Evolutionary conservation across 225 moss, liverwort and hornwort species (phyloP), one percentile per base, ranked within the genome.

Genomic region (Physcomitrium patens): DNA sequence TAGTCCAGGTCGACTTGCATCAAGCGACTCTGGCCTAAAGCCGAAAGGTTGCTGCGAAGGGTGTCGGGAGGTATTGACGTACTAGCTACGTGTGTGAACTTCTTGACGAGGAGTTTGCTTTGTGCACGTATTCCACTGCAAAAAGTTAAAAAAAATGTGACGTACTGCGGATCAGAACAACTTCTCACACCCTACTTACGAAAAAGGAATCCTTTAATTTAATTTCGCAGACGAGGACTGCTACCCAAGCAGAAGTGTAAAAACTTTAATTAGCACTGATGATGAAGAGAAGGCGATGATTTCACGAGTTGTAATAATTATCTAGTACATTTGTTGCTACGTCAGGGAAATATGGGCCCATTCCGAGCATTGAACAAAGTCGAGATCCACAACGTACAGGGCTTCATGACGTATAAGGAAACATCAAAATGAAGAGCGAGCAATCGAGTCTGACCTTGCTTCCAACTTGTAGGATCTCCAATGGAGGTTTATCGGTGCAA

Each of bases 401-500:
- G 56, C 27, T 67, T 11, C 20, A 31, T 19, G 9, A 17, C 24
- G 68, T 53, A 69, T 63, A 69, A 63, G 69, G 57, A 47, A 23
- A 60, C 12, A 60, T 60, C 68, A 45, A 70, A 16, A 54, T 58
- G 65, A 20, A 72, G 71, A 62, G 49, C n/a, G 0, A 17, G 61
- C 54, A 54, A 45, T 68, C 27, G 1, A 31, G 28, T 16, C 63
- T 20, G 9, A 22, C 22, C 22, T 49, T 56, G 50, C 50, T 28
- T 50, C 17, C 60, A 0, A 57, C 43, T 20, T 10, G 54, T 52
- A 26, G 13, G 15, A 11, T 23, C 50, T 16, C n/a, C 50, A 20
- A 61, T 79, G 79, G 61, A 79, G 61, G 41, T 41, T 45, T 65
- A 23, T 11, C 48, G n/a, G 37, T 11, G n/a, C n/a, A 37, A 16